Evolutionary conservation across 352 stramenopile species (phyloP).

Genomic region (Phytopythium aichiense): DNA sequence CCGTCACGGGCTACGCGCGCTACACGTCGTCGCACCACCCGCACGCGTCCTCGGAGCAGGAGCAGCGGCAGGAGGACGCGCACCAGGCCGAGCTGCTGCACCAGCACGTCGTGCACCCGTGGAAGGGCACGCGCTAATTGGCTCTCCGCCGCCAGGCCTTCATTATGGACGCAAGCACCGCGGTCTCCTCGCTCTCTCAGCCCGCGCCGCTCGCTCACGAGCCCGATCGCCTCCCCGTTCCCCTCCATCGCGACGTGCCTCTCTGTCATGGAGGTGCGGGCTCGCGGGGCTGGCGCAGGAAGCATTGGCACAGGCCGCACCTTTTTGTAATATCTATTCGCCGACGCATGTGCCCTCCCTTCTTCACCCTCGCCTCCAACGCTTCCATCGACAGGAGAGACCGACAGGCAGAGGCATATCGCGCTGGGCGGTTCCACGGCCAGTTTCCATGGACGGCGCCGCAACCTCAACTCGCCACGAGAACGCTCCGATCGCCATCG

Average conservation of each 20-base stretch:
- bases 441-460: too few relatives aligned
- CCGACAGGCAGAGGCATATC: too few relatives aligned
- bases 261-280: background rate
- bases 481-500: too few relatives aligned
- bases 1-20: constrained; percentile 61
- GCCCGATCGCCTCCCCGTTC: background rate
- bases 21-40: constrained; percentile 40
- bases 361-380: too few relatives aligned
- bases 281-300: background rate
- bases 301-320: too few relatives aligned
- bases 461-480: too few relatives aligned
- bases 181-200: background rate
- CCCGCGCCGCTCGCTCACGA: background rate
- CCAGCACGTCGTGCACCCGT: constrained; percentile 59
- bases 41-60: constrained; percentile 24
- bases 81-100: constrained; percentile 30
- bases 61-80: constrained; percentile 26
- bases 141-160: background rate
- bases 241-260: background rate
- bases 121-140: constrained; percentile 62
- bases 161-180: background rate
- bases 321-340: constrained; percentile 5
- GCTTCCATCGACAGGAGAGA: too few relatives aligned
- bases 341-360: background rate
- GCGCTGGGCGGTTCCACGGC: too few relatives aligned